Conservation (phyloP, 495 filamentous ascomycete species). For the Aspergillus diversus region DNA sequence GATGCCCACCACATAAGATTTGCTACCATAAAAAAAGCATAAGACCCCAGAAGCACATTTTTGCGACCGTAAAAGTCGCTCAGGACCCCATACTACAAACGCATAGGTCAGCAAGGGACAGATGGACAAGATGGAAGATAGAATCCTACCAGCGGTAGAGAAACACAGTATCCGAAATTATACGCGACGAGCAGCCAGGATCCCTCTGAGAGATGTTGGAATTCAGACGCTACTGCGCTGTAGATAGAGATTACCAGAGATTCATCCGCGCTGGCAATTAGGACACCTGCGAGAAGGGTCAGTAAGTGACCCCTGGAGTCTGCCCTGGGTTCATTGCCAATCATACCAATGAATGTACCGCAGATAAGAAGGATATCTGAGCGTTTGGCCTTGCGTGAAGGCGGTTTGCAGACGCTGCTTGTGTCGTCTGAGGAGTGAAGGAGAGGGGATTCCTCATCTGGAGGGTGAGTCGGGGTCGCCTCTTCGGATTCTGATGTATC, state of each 20-base stretch:
- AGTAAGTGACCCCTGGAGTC: too few species aligned
- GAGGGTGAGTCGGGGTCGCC: too few species aligned
- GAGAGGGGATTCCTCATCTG: too few species aligned
- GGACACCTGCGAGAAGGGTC: slow-evolving; percentile 27
- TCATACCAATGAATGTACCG: too few species aligned
- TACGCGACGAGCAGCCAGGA: slow-evolving; percentile 40
- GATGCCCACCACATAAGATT: slow-evolving; percentile 38
- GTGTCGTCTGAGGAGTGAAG: too few species aligned
- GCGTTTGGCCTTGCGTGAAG: too few species aligned
- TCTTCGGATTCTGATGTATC: too few species aligned
- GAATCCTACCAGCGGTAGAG: slow-evolving; percentile 34
- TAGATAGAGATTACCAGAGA: slow-evolving; percentile 39
- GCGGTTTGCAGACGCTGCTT: too few species aligned
- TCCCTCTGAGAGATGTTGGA: slow-evolving; percentile 31
- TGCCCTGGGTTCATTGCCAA: too few species aligned
- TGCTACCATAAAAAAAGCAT: slow-evolving; percentile 35
- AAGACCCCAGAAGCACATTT: slow-evolving; percentile 31
- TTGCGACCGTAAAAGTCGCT: slow-evolving; percentile 39
- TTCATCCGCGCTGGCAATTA: slow-evolving; percentile 38
- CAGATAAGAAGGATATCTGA: too few species aligned
- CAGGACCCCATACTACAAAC: slow-evolving; percentile 30
- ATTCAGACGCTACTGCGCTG: slow-evolving; percentile 37
- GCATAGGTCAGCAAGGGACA: not conserved
- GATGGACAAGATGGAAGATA: not conserved
- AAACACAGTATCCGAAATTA: slow-evolving; percentile 39